Conservation (phyloP, 2,329 filamentous ascomycete species). For the Phialophora verrucosa region DNA sequence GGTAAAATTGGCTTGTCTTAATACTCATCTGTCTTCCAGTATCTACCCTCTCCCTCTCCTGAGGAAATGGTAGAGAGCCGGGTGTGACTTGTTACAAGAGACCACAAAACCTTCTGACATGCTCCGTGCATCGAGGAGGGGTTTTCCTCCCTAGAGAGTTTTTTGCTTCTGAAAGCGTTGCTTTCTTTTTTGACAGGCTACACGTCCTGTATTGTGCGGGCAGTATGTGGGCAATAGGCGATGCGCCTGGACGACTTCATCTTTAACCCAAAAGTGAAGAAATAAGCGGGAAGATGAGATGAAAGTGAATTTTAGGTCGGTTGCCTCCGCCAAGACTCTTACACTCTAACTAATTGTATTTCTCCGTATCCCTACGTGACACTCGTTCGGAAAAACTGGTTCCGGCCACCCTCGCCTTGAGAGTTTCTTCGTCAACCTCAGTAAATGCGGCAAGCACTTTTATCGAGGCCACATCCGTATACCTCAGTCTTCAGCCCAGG, state of each 20-base stretch:
- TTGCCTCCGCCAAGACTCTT: background rate
- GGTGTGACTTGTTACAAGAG: conserved; percentile 14
- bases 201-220: background rate
- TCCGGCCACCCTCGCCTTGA: background rate
- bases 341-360: background rate
- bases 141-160: background rate
- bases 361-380: background rate
- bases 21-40: conserved; percentile 10
- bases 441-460: conserved; percentile 7
- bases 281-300: background rate
- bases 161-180: background rate
- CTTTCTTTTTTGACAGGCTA: background rate
- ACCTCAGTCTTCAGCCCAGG: background rate
- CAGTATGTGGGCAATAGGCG: background rate
- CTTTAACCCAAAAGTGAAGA: background rate
- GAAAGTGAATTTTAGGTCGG: background rate
- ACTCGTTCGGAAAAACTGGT: background rate
- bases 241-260: background rate
- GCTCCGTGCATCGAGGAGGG: background rate
- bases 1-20: conserved; percentile 11
- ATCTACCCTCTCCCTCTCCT: conserved; percentile 1
- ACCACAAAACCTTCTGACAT: conserved; percentile 2
- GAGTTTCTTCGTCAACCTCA: background rate
- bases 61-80: conserved; percentile 6
- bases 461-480: background rate